phyloP scores from a whole-genome alignment of 1,139 yeast species.

The Hansenula lynferdii region DNA sequence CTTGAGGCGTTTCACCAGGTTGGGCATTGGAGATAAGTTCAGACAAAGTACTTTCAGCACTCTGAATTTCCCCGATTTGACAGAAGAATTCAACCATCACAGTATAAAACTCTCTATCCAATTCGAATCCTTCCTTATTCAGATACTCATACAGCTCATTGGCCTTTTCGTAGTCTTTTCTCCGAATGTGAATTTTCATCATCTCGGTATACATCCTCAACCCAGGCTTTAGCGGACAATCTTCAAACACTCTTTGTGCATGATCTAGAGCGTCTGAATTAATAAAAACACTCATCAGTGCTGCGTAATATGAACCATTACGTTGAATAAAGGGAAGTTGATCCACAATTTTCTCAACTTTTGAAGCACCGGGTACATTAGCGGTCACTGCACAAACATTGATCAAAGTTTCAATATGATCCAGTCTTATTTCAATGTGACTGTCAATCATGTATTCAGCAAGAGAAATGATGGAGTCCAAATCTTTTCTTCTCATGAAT shows the following conservation, averaged over 20 bases:
- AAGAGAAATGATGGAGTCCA: too few relatives aligned
- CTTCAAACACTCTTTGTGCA: background rate
- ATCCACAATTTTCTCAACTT: background rate
- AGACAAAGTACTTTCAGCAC: background rate
- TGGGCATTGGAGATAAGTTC: background rate
- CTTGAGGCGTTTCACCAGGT: background rate
- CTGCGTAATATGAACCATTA: background rate
- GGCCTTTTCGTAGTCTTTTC: constrained; percentile 15
- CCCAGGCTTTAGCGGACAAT: background rate
- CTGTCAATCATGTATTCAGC: too few relatives aligned
- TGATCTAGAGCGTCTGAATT: too few relatives aligned
- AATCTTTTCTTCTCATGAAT: too few relatives aligned
- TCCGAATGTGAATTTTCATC: constrained; percentile 20
- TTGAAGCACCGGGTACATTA: too few relatives aligned
- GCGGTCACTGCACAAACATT: too few relatives aligned
- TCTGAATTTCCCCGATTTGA: background rate
- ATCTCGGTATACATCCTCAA: constrained; percentile 4
- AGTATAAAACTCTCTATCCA: background rate
- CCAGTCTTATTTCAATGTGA: too few relatives aligned
- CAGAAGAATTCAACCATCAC: background rate
- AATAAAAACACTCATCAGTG: background rate
- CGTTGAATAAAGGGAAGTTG: too few relatives aligned
- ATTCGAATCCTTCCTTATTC: background rate
- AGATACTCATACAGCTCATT: constrained; percentile 10
- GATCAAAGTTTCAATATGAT: too few relatives aligned